These are phyloP conservation scores for Septoria petroselini DNA, from an alignment of 2,329 filamentous ascomycete species.

Conservation along the genomic window DNA sequence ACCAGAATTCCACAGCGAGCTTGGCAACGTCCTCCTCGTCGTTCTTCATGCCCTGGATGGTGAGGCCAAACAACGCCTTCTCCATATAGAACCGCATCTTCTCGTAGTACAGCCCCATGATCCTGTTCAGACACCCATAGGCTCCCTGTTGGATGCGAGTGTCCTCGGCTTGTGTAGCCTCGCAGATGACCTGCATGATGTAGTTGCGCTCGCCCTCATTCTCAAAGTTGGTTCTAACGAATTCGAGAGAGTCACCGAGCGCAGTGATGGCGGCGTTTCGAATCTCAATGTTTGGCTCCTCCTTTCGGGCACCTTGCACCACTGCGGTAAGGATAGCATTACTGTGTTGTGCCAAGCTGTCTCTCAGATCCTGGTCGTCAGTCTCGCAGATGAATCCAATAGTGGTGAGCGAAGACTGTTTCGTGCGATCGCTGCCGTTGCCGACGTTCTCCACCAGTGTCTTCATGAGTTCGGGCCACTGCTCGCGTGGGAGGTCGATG, in stretches of 20 bases:
- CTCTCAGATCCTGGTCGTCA: conserved; percentile 80
- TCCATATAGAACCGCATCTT: conserved; percentile 99
- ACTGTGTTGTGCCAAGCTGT: conserved; percentile 78
- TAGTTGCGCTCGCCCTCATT: conserved; percentile 99
- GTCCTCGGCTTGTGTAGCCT: conserved; percentile 93
- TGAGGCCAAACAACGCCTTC: conserved; percentile 95
- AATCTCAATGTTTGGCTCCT: conserved; percentile 88
- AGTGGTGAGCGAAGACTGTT: conserved; percentile 90
- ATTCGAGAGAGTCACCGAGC: conserved; percentile 93
- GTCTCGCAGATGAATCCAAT: conserved; percentile 99
- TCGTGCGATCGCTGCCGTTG: conserved; percentile 78
- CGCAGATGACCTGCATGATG: conserved; percentile 99
- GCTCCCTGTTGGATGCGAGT: conserved; percentile 89
- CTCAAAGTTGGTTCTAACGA: conserved; percentile 97
- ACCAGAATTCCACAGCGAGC: conserved; percentile 98
- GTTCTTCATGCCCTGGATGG: conserved; percentile 97
- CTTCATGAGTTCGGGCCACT: conserved; percentile 91
- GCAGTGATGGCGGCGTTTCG: conserved; percentile 90
- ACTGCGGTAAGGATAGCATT: conserved; percentile 98
- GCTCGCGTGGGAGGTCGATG: conserved; percentile 87
- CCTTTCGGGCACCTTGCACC: conserved; percentile 93
- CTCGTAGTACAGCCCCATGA: conserved; percentile 98
- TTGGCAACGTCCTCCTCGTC: conserved; percentile 97
- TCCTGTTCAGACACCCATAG: conserved; percentile 95
- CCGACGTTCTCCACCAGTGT: conserved; percentile 89